These are phyloP conservation scores for Colletotrichum viniferum DNA, from an alignment of 2,329 filamentous ascomycete genomes.

Conservation along the genomic window DNA sequence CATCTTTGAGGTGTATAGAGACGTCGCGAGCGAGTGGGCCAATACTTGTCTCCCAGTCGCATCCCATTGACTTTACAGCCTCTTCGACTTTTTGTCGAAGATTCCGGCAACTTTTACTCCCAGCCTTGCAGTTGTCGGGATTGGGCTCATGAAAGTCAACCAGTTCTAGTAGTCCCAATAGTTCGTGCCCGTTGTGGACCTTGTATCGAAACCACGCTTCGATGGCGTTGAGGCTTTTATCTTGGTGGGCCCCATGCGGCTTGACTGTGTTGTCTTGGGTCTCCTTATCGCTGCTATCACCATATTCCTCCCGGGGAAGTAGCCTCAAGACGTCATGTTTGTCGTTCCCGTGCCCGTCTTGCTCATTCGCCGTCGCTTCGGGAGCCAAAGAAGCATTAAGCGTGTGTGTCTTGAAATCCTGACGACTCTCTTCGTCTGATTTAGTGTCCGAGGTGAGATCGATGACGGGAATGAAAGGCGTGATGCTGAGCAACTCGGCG, in stretches of 20 bases:
- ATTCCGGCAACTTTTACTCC: fast-evolving
- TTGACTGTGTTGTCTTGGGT: fast-evolving
- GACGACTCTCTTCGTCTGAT: background rate
- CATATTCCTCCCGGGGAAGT: fast-evolving
- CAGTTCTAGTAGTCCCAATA: fast-evolving
- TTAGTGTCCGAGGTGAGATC: background rate
- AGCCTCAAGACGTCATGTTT: fast-evolving
- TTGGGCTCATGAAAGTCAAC: background rate
- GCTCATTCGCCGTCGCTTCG: background rate
- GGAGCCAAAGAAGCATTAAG: background rate
- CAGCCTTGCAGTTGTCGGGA: background rate
- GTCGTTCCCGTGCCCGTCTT: fast-evolving
- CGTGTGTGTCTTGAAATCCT: background rate
- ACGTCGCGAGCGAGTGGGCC: fast-evolving
- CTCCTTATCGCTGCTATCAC: background rate
- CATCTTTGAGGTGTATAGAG: fast-evolving
- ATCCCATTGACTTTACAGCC: fast-evolving
- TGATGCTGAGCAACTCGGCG: fast-evolving
- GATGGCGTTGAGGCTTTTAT: background rate
- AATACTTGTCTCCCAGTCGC: fast-evolving
- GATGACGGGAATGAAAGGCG: fast-evolving
- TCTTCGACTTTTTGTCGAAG: background rate
- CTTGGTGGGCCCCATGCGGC: background rate
- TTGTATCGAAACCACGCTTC: background rate
- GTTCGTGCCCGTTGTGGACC: fast-evolving